A percentile compares a stretch with the other conserved stretches of the same genome.
Evolutionary conservation across 164 flowering plant species (phyloP).

Genomic region (Chloranthus sessilifolius): DNA sequence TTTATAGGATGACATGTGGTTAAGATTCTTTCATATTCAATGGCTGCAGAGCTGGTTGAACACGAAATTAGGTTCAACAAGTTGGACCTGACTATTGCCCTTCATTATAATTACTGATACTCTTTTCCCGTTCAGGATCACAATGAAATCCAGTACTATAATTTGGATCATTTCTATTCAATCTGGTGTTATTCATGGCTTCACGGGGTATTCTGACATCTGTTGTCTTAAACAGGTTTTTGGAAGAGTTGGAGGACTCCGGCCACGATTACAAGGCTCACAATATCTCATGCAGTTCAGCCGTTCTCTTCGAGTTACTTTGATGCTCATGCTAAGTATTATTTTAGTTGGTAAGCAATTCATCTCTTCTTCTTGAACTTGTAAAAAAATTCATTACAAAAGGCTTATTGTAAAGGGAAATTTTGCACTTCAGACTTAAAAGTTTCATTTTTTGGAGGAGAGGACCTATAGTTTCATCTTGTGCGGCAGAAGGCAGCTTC

Average conservation of each 20-base stretch:
- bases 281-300: constrained; percentile 24
- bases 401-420: no score
- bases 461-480: no score
- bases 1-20: no score
- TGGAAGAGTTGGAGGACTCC: constrained; percentile 31
- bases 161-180: neutral
- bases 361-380: neutral
- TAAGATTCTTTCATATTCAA: no score
- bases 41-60: no score
- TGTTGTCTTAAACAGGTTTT: constrained; percentile 37
- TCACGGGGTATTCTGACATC: constrained; percentile 1
- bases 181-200: neutral
- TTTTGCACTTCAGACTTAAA: no score
- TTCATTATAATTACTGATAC: neutral
- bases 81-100: no score
- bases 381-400: neutral
- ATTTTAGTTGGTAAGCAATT: constrained; percentile 54
- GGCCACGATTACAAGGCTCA: constrained; percentile 39
- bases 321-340: constrained; percentile 52
- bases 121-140: neutral
- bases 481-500: no score
- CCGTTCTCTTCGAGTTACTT: constrained; percentile 42
- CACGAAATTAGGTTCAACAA: no score
- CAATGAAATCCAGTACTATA: no score
- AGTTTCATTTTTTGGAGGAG: no score